phyloP scores from a whole-genome alignment of 345 rosid genomes.

The Aegle marmelos region DNA sequence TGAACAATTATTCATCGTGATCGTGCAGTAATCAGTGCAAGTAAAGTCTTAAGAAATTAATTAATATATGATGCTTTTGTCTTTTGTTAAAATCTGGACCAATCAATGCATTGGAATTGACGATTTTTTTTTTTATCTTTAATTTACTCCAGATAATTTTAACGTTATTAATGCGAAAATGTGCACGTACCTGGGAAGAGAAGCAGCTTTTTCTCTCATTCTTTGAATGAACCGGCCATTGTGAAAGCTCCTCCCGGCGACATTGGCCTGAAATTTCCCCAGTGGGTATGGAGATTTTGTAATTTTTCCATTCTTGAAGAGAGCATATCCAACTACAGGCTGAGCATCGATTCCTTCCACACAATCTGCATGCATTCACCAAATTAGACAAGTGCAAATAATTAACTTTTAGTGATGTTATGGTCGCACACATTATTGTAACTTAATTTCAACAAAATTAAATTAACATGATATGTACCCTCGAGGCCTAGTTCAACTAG shows the following conservation, averaged over 20 bases:
- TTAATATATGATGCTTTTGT: no score
- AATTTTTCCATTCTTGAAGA: background rate
- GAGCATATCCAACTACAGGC: background rate
- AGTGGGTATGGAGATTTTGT: background rate
- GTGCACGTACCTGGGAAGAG: slow-evolving; percentile 38
- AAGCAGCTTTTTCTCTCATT: slow-evolving; percentile 47
- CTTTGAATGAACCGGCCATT: slow-evolving; percentile 52
- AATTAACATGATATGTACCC: slow-evolving; percentile 23
- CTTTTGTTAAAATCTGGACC: background rate
- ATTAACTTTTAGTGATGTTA: background rate
- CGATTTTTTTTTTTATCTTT: no score
- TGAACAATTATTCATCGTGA: background rate
- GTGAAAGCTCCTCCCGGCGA: slow-evolving; percentile 47
- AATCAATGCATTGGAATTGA: background rate
- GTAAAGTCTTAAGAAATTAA: background rate
- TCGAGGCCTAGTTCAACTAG: slow-evolving; percentile 49
- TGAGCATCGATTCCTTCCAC: background rate
- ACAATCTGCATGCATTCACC: background rate
- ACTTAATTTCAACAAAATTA: background rate
- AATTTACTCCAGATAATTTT: no score
- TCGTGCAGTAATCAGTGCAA: background rate
- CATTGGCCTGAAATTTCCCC: background rate
- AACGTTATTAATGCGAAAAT: no score
- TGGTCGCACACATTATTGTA: background rate
- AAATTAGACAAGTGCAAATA: no score